A percentile compares a stretch with the other conserved stretches of the same genome.
These are phyloP conservation scores for Lichtheimia ramosa DNA, from an alignment of 371 early-diverging fungal genomes.

Conservation along the genomic window DNA sequence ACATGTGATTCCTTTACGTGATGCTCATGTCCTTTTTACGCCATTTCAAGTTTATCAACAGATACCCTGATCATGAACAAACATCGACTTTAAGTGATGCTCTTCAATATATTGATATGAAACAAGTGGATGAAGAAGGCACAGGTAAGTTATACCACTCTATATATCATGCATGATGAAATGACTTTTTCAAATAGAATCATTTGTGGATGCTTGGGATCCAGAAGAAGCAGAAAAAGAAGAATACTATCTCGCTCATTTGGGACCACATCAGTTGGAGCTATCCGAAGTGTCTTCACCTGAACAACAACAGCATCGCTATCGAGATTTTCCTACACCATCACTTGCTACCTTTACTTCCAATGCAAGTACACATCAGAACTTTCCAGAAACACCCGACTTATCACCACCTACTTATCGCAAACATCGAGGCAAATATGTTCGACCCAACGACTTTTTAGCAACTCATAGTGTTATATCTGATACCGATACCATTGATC, in stretches of 20 bases:
- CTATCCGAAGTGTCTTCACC: constrained; percentile 7
- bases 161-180: background rate
- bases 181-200: background rate
- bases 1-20: background rate
- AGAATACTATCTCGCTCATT: constrained; percentile 7
- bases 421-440: constrained; percentile 7
- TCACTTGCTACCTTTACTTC: constrained; percentile 5
- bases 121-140: background rate
- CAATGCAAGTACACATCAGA: constrained; percentile 3
- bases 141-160: too few species aligned
- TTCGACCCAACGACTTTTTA: constrained; percentile 28
- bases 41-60: constrained; percentile 16
- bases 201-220: constrained; percentile 17
- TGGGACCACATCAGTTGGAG: constrained; percentile 14
- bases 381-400: constrained; percentile 16
- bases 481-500: constrained; percentile 40
- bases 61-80: constrained; percentile 21
- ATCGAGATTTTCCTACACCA: constrained; percentile 1
- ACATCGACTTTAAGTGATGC: constrained; percentile 10
- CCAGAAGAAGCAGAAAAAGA: constrained; percentile 15
- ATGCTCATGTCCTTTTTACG: constrained; percentile 1
- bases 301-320: constrained; percentile 5
- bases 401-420: constrained; percentile 7
- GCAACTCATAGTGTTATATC: constrained; percentile 20
- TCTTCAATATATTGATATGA: constrained; percentile 13